Evolutionary conservation across 768 basidiomycete species (phyloP), one percentile per base, ranked within the genome.

Genomic region (Tricholoma flavovirens): DNA sequence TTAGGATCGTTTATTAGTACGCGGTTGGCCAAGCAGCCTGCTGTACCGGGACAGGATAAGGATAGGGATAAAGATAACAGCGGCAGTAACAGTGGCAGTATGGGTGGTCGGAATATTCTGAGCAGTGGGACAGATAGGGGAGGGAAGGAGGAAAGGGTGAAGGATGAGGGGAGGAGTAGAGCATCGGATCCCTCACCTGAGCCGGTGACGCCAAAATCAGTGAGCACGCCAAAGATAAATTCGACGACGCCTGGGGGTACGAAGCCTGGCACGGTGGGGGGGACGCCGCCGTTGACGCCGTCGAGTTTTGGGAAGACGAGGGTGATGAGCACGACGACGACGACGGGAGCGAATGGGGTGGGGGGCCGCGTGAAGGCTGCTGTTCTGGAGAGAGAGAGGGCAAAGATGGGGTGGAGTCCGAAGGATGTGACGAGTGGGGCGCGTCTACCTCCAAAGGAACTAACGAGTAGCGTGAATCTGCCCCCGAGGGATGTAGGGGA

Each of bases 1-100:
- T 48, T 64, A 11, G 58, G 64, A 15, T 61, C 62, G 5, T 65
- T 65, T 15, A 55, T 65, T 24, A 62, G 56, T 21, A 56, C 62
- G 12, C 59, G 60, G 35, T 62, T 62, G 24, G 53, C 64, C 9
- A 61, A 35, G 45, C 59, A 63, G 21, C 24, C 42, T 6, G 9
- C 56, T 15, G 51, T 35, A 21, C 32, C n/a, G 26, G 42, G 14
- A 26, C 32, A 21, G 33, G 42, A 14, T 8, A 6, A 11, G 30
- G 53, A 26, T 21, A 35, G n/a, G 17, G 51, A 42, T 10, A 15
- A 17, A 26, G 33, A 35, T n/a, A n/a, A n/a, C 10, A 14, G 33
- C 2, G 51, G 11, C 19, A n/a, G 24, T 26, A 26, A 26, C 10
- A 15, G 59, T 60, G 49, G n/a, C 38, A 11, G 55, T 50, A 29